Evolutionary conservation across 2,329 filamentous ascomycete species (phyloP), one percentile per base, ranked within the genome.

Genomic region (Colletotrichum spaethianum): DNA sequence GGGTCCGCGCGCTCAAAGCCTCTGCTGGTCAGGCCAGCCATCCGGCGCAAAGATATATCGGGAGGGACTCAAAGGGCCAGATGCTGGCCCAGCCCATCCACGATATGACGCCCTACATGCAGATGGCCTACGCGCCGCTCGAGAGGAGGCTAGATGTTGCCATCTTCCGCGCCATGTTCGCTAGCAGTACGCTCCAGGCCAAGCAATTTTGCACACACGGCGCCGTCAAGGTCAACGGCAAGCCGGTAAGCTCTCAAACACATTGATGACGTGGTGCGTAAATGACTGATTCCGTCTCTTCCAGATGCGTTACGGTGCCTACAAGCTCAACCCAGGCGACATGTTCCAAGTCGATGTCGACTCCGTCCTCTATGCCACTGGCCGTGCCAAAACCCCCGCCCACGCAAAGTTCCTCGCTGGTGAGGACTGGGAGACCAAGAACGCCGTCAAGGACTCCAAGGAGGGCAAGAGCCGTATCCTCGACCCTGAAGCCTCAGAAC

Each of bases 281-380:
- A 11, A 20, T 61, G 11, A 42, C 53, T 53, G 36, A 53, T 20
- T 11, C 14, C 12, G n/a, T 20, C 18, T 44, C 31, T 44, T 53
- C 53, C 67, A 98, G 96, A 98, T 98, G 93, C 88, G 89, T 74
- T 94, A 96, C 79, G 95, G 96, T 11, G 93, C 94, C 67, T 99
- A 99, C 82, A 91, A 95, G 75, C 89, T 99, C 48, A 99, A 99
- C 82, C 97, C 96, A 3, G 96, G 96, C 76, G 96, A 99, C 81
- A 94, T 99, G 91, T 99, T 99, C 87, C 94, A 97, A 81, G 96
- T 99, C 77, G 93, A 98, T 26, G 88, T 93, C 44, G 94, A 98
- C 48, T 91, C 92, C 77, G 96, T 99, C 68, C 88, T 99, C 82
- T 95, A 89, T 78, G 96, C 94, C 42, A 98, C 95, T 1, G 96